Percentiles rank a stretch among this genome's conserved stretches.
phyloP scores from a whole-genome alignment of 75 land plant genomes.

The Pseudotsuga menziesii region DNA sequence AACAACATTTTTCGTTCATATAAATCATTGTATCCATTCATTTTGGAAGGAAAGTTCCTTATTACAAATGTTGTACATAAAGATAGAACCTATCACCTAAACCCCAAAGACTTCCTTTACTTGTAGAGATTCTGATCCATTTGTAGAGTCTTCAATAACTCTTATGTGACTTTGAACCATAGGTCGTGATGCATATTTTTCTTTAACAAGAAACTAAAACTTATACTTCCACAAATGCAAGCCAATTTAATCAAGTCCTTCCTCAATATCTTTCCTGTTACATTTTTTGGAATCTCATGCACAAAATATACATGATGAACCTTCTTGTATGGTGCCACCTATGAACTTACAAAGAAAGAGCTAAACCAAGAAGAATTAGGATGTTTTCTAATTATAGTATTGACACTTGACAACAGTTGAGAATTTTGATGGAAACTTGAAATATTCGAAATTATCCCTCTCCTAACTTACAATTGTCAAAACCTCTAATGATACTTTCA shows the following conservation, averaged over 20 bases:
- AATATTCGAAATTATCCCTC: too few species aligned
- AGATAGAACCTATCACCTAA: too few species aligned
- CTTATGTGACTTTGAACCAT: too few species aligned
- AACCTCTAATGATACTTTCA: too few species aligned
- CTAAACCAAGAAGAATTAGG: neutral
- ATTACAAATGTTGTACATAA: too few species aligned
- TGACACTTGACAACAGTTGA: too few species aligned
- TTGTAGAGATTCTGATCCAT: too few species aligned
- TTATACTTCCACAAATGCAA: slow-evolving; percentile 20
- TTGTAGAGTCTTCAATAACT: too few species aligned
- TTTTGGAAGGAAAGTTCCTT: too few species aligned
- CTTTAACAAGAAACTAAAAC: neutral
- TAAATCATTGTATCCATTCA: too few species aligned
- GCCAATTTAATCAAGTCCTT: slow-evolving; percentile 30
- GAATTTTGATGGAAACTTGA: neutral
- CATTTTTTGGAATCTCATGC: slow-evolving; percentile 14
- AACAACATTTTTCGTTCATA: too few species aligned
- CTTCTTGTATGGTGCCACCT: slow-evolving; percentile 29
- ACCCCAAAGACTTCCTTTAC: too few species aligned
- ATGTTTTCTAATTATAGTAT: neutral
- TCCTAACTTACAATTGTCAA: neutral
- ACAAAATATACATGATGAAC: slow-evolving; percentile 16
- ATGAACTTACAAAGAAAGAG: neutral
- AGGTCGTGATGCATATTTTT: neutral
- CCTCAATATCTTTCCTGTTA: slow-evolving; percentile 20